Conservation (phyloP, 129 eudicot species). For the Glebionis coronaria region DNA sequence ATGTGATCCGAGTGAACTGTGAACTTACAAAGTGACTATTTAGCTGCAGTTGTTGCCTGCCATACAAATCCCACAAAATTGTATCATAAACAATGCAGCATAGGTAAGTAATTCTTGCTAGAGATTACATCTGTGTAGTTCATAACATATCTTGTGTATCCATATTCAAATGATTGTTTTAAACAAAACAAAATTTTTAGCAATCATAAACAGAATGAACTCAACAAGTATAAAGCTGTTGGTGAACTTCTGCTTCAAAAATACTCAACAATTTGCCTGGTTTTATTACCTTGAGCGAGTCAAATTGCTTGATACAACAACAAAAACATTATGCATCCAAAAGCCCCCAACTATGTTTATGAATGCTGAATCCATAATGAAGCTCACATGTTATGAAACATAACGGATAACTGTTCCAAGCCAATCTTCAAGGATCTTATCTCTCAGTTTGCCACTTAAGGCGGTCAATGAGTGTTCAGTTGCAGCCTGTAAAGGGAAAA, state of each 20-base stretch:
- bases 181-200: background rate
- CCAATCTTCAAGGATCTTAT: slow-evolving; percentile 80
- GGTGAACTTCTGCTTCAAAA: background rate
- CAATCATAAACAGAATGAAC: background rate
- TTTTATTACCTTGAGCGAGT: background rate
- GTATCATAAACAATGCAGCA: too few relatives aligned
- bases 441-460: slow-evolving; percentile 56
- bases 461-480: slow-evolving; percentile 68
- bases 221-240: background rate
- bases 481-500: slow-evolving; percentile 63
- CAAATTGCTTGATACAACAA: slow-evolving; percentile 1
- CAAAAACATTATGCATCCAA: background rate
- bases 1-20: slow-evolving; percentile 6
- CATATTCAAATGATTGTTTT: background rate
- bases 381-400: slow-evolving; percentile 24
- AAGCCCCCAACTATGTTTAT: background rate
- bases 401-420: slow-evolving; percentile 78
- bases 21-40: slow-evolving; percentile 13
- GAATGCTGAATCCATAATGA: slow-evolving; percentile 4
- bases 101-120: too few relatives aligned
- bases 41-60: background rate
- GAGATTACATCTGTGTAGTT: too few relatives aligned
- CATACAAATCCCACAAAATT: too few relatives aligned
- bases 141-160: background rate
- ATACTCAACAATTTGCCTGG: background rate